A percentile compares a stretch with the other conserved stretches of the same genome.
phyloP scores from a whole-genome alignment of 2,329 filamentous ascomycete species.

The Ophiosphaerella narmari region DNA sequence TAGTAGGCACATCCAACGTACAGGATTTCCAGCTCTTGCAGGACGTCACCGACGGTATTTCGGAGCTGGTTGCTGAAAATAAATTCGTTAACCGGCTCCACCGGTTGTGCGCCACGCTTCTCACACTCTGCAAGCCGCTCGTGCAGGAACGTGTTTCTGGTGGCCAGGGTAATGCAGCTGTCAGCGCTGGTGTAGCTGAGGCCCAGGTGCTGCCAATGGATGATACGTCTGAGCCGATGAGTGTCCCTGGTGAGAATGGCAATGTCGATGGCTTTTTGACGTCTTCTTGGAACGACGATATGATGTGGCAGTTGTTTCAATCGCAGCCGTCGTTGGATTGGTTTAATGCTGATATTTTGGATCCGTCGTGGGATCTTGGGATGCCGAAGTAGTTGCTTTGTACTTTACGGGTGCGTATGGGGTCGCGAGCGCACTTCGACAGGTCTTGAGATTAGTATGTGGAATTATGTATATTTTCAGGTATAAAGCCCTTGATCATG shows the following conservation, averaged over 20 bases:
- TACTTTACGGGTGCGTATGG: not conserved
- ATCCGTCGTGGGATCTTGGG: constrained; percentile 29
- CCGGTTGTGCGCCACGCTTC: constrained; percentile 33
- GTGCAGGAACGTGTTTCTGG: constrained; percentile 9
- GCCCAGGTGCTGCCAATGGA: not conserved
- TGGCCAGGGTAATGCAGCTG: not conserved
- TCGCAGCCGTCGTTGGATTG: constrained; percentile 41
- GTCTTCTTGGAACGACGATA: constrained; percentile 38
- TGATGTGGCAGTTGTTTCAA: constrained; percentile 43
- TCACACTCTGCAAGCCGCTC: constrained; percentile 38
- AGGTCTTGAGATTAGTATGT: too few relatives aligned
- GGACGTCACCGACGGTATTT: constrained; percentile 33
- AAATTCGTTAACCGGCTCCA: constrained; percentile 36
- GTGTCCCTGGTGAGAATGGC: not conserved
- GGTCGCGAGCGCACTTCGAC: too few relatives aligned
- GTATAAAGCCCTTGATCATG: too few relatives aligned
- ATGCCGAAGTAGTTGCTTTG: constrained; percentile 11
- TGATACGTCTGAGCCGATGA: not conserved
- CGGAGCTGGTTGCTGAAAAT: constrained; percentile 34
- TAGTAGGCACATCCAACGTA: constrained; percentile 40
- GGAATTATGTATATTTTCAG: too few relatives aligned
- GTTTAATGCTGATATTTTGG: constrained; percentile 41
- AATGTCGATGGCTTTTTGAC: constrained; percentile 10
- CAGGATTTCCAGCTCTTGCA: constrained; percentile 38
- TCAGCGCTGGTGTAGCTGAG: not conserved